Evolutionary conservation across 257 asterid genomes (phyloP), one percentile per base, ranked within the genome.

Genomic region (Solanum lignicaule): DNA sequence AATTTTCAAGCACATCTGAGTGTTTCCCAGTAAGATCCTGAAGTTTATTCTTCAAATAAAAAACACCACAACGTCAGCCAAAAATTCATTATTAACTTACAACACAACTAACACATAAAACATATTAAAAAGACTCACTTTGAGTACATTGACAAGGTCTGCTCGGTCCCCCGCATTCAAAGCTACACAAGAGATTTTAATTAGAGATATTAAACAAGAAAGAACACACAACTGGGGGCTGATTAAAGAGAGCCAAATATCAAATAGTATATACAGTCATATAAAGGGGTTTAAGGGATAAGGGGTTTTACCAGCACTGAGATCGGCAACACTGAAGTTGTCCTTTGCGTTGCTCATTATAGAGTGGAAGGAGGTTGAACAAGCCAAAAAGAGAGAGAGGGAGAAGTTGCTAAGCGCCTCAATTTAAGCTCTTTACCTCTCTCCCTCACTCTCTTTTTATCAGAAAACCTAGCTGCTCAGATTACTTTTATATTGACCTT

Each of bases 71-170:
- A 20, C 65, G 65, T 55, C 65, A 55, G 65, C 65, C 65, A 55
- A 55, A 55, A 55, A 20, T 7, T 55, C 65, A 55, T 55, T 48
- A 55, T 16, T 52, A 52, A 55, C 52, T 43, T 43, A 12, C 52
- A 60, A 43, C 52, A 43, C 23, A 25, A 74, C 12, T 48, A n/a
- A 14, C 20, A 60, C 15, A 38, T 3, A 15, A 27, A 3, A 3
- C 23, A n/a, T 11, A 5, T 29, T 5, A 62, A 25, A 8, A 46
- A 2, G 86, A 87, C 94, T 66, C 46, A 94, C 98, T 92, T 95
- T 94, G 32, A 95, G 94, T 39, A 93, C 97, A 90, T 91, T 93
- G 66, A 94, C 98, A 69, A 95, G 93, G 92, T 92, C 97, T 39
- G 93, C 95, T 86, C 92, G 93, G 74, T 90, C 95, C 68, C 87